Evolutionary conservation across 441 rosid genomes (phyloP).

Genomic region (Isatis lusitanica): DNA sequence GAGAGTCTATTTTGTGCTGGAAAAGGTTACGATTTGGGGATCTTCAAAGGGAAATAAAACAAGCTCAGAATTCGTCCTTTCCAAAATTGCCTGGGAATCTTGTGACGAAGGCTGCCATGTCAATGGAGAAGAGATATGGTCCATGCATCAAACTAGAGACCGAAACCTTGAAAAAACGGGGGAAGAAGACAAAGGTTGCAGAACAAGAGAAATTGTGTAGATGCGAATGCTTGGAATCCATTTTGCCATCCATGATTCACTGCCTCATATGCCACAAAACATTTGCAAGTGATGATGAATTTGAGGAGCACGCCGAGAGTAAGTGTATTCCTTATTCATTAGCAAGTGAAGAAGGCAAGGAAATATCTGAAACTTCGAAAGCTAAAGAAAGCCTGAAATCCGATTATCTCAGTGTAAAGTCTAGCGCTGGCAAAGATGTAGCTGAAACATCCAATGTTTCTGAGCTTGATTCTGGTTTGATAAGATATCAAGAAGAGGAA

Average conservation of each 20-base stretch:
- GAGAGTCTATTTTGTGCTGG: slow-evolving; percentile 70
- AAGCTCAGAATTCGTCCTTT: slow-evolving; percentile 35
- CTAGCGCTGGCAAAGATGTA: slow-evolving; percentile 34
- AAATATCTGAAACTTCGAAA: slow-evolving; percentile 42
- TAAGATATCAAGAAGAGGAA: slow-evolving; percentile 59
- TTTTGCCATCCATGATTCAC: slow-evolving; percentile 82
- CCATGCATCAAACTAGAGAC: slow-evolving; percentile 48
- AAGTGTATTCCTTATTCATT: slow-evolving; percentile 52
- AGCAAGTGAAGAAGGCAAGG: slow-evolving; percentile 49
- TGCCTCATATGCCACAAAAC: slow-evolving; percentile 86
- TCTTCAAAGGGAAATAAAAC: slow-evolving; percentile 40
- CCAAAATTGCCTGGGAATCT: slow-evolving; percentile 40
- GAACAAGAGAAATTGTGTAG: slow-evolving; percentile 61
- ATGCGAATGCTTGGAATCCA: slow-evolving; percentile 86
- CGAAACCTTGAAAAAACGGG: slow-evolving; percentile 48
- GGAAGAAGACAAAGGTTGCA: slow-evolving; percentile 51
- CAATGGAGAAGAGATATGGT: slow-evolving; percentile 81
- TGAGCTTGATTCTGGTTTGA: slow-evolving; percentile 57
- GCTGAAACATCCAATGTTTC: slow-evolving; percentile 44
- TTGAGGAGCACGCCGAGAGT: slow-evolving; percentile 64
- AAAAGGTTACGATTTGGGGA: slow-evolving; percentile 59
- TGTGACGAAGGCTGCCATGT: slow-evolving; percentile 67
- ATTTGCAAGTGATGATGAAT: slow-evolving; percentile 51
- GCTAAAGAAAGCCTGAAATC: slow-evolving; percentile 48
- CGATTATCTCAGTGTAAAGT: slow-evolving; percentile 36